These are phyloP conservation scores for Entomortierella lignicola DNA, from an alignment of 192 early-diverging fungal genomes.

Conservation along the genomic window DNA sequence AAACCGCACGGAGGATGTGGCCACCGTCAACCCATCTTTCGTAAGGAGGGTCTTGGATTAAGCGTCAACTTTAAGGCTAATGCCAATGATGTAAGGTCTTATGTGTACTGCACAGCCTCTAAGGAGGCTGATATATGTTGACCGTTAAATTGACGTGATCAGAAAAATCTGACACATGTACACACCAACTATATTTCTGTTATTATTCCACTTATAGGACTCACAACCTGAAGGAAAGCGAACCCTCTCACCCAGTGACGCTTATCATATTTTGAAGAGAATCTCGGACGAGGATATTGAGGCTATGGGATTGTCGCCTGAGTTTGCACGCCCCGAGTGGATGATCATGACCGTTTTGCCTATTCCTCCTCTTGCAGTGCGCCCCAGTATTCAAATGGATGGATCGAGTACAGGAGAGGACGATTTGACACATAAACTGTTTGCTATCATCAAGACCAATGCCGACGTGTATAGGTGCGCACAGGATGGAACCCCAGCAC, in stretches of 20 bases:
- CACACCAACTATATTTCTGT: too few species aligned
- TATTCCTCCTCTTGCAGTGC: slow-evolving; percentile 95
- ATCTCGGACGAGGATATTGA: slow-evolving; percentile 89
- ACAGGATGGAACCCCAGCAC: slow-evolving; percentile 88
- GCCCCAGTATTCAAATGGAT: slow-evolving; percentile 95
- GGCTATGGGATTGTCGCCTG: slow-evolving; percentile 87
- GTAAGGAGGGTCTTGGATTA: slow-evolving; percentile 83
- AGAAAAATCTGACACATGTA: too few species aligned
- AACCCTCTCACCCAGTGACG: slow-evolving; percentile 79
- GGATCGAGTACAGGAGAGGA: slow-evolving; percentile 91
- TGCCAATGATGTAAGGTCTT: slow-evolving; percentile 41
- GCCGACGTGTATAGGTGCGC: slow-evolving; percentile 81
- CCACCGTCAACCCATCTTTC: slow-evolving; percentile 80
- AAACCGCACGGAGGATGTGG: slow-evolving; percentile 91
- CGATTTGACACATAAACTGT: slow-evolving; percentile 96
- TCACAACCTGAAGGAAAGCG: slow-evolving; percentile 67
- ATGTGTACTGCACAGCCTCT: slow-evolving; percentile 18
- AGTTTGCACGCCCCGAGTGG: slow-evolving; percentile 98
- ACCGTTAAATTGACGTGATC: too few species aligned
- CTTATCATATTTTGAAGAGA: slow-evolving; percentile 84
- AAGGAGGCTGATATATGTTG: neutral
- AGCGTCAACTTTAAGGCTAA: slow-evolving; percentile 61
- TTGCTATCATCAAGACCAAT: slow-evolving; percentile 95
- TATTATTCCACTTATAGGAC: slow-evolving; percentile 35
- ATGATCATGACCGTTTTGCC: slow-evolving; percentile 96